Conservation (phyloP, 2,329 filamentous ascomycete genomes). For the Hortaea sp. region DNA sequence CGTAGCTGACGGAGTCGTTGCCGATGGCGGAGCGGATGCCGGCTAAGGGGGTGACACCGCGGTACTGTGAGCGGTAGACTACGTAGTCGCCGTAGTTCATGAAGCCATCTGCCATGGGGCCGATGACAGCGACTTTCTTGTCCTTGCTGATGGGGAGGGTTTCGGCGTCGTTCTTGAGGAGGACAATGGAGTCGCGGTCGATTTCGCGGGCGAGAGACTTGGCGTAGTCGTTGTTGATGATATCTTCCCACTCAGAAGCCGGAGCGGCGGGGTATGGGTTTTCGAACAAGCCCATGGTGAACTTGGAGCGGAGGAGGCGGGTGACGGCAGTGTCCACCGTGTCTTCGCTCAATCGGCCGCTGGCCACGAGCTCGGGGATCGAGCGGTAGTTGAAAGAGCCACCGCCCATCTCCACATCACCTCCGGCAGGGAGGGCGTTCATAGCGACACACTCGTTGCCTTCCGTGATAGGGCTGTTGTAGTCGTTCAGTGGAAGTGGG, state of each 20-base stretch:
- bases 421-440: conserved; percentile 56
- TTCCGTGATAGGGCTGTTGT: conserved; percentile 36
- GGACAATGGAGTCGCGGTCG: conserved; percentile 59
- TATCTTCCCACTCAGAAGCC: conserved; percentile 43
- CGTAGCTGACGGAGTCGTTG: conserved; percentile 53
- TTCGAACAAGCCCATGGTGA: conserved; percentile 61
- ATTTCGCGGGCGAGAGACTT: conserved; percentile 53
- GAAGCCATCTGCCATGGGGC: conserved; percentile 62
- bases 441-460: conserved; percentile 57
- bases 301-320: conserved; percentile 57
- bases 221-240: conserved; percentile 53
- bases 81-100: conserved; percentile 72
- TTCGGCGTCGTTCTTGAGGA: conserved; percentile 61
- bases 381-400: conserved; percentile 60
- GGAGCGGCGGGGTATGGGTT: conserved; percentile 54
- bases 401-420: conserved; percentile 68
- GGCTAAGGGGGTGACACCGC: conserved; percentile 59
- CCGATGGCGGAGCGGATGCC: conserved; percentile 52
- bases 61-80: conserved; percentile 52
- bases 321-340: conserved; percentile 57
- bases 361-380: conserved; percentile 54
- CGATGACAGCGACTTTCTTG: conserved; percentile 60
- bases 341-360: conserved; percentile 49
- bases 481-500: conserved; percentile 26
- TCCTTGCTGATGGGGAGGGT: conserved; percentile 54